Evolutionary conservation across 306 rosid species (phyloP).

Genomic region (Parietaria judaica): DNA sequence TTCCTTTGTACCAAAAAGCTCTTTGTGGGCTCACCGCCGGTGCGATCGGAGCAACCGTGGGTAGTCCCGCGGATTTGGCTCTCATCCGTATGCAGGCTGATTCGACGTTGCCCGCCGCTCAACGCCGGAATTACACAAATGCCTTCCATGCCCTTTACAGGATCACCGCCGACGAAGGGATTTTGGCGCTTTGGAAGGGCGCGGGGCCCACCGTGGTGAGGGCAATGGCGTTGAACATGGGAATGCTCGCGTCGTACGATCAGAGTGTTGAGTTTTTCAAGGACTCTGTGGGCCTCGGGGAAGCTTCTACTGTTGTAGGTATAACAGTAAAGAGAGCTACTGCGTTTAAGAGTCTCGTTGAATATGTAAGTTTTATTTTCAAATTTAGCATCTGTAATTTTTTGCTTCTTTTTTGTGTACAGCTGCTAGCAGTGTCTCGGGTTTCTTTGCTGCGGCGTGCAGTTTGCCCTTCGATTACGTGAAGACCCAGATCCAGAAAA

Average conservation of each 20-base stretch:
- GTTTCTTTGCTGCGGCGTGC: conserved; percentile 91
- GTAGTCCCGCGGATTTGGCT: conserved; percentile 97
- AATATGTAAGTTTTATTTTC: no score
- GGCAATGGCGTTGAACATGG: conserved; percentile 99
- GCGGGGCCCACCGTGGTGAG: conserved; percentile 98
- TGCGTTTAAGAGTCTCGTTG: neutral
- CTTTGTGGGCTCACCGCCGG: conserved; percentile 98
- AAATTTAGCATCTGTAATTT: conserved; percentile 4
- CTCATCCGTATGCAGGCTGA: conserved; percentile 99
- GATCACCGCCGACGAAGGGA: conserved; percentile 76
- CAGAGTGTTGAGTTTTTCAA: conserved; percentile 88
- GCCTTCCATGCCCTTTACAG: conserved; percentile 95
- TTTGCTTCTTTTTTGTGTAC: conserved; percentile 7
- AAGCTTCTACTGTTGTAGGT: conserved; percentile 73
- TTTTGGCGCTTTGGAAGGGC: conserved; percentile 96
- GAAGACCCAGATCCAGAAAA: conserved; percentile 94
- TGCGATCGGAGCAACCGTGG: conserved; percentile 89
- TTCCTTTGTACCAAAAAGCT: conserved; percentile 95
- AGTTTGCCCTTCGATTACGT: conserved; percentile 95
- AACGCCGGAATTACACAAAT: conserved; percentile 82
- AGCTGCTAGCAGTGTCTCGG: conserved; percentile 92
- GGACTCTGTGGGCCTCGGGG: conserved; percentile 81
- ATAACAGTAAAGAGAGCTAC: conserved; percentile 11
- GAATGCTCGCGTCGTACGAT: conserved; percentile 98
- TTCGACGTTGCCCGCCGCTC: conserved; percentile 84